Conservation (phyloP, 192 early-diverging fungal genomes). For the Podila verticillata region DNA sequence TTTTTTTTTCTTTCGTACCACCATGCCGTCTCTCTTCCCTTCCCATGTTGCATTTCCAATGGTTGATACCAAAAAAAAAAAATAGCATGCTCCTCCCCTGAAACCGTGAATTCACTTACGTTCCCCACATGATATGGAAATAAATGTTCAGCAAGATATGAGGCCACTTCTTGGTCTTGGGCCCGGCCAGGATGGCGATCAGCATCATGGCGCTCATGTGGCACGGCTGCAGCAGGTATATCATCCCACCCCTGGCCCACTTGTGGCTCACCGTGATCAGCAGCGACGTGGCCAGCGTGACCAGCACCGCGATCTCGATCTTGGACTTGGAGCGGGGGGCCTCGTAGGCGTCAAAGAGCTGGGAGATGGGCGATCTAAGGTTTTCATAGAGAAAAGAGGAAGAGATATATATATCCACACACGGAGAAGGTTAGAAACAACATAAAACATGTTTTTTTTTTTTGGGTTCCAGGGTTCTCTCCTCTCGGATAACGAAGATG, state of each 20-base stretch:
- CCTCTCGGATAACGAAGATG: too few species aligned
- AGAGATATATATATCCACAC: neutral
- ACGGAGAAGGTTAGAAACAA: too few species aligned
- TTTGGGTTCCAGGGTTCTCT: too few species aligned
- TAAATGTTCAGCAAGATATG: conserved; percentile 65
- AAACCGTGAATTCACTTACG: conserved; percentile 19
- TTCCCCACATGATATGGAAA: conserved; percentile 67
- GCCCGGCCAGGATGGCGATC: conserved; percentile 53
- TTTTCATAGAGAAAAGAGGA: neutral
- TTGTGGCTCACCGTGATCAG: conserved; percentile 56
- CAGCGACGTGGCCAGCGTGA: conserved; percentile 49
- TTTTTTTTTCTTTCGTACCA: neutral
- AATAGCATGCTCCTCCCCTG: neutral
- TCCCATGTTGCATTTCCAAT: too few species aligned
- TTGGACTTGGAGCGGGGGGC: conserved; percentile 32
- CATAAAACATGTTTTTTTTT: too few species aligned
- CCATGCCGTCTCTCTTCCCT: neutral
- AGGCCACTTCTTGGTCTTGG: conserved; percentile 52
- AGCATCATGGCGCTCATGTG: conserved; percentile 62
- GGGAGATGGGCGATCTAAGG: conserved; percentile 41
- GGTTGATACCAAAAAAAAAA: neutral
- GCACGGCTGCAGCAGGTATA: conserved; percentile 66
- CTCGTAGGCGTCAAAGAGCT: conserved; percentile 26
- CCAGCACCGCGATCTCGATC: conserved; percentile 46
- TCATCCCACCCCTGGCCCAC: conserved; percentile 40